Evolutionary conservation across 495 filamentous ascomycete genomes (phyloP), one percentile per base, ranked within the genome.

Genomic region (Neurospora discreta): DNA sequence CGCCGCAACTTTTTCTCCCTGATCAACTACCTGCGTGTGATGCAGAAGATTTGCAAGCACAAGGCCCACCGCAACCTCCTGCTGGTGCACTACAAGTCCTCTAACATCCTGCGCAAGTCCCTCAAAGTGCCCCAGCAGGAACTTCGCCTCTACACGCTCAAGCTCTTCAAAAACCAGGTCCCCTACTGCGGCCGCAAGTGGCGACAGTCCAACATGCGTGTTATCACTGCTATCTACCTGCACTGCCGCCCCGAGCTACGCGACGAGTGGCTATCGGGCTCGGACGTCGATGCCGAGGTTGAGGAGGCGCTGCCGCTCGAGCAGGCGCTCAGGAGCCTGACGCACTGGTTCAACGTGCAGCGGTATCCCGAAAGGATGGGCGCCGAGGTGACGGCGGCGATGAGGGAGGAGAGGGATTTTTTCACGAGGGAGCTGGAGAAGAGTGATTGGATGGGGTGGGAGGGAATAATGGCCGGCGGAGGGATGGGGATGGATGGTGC

Each of bases 101-200:
- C 90, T 74, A 91, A 90, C 58, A 94, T 97, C 74, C 86, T 99
- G 13, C 91, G 93, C 71, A 97, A 97, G 78, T 87, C 90, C 6
- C 88, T 99, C 39, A 96, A 97, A 75, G 92, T 97, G 42, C 94
- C 94, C 2, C 93, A 98, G 77, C 90, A 89, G 1, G 85, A 93
- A 73, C 86, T 99, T 23, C 90, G 96, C 9, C 89, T 95, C 38
- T 98, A 98, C 83, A 97, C 95, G 9, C 89, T 99, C 77, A 99
- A 99, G 78, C 87, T 99, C 0, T 97, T 98, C 89, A 99, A 99
- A 80, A 93, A 92, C 71, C 96, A 98, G 78, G 95, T 98, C 1
- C 95, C 95, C 16, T 99, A 96, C 83, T 98, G 95, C 80, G 95
- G 95, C 23, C 90, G 95, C 16, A 99, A 99, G 82, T 99, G 95